Conservation (phyloP, 371 early-diverging fungal species). For the Mortierella sp. region DNA sequence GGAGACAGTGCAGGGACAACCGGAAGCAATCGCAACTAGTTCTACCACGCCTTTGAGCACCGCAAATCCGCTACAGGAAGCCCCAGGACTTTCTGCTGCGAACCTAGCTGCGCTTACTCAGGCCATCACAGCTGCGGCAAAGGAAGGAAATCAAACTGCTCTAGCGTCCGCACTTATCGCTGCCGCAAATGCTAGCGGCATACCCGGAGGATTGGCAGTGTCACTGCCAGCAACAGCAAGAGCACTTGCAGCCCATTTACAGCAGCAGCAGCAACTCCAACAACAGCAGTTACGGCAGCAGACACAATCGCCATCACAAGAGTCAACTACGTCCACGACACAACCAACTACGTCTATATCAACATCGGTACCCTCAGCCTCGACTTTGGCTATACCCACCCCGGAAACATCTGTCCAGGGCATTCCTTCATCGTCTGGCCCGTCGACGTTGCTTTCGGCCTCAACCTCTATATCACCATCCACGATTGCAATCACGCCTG, state of each 20-base stretch:
- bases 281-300: neutral
- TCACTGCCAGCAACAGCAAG: conserved; percentile 44
- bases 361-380: too few relatives aligned
- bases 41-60: neutral
- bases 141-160: conserved; percentile 41
- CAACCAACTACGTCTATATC: too few relatives aligned
- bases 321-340: too few relatives aligned
- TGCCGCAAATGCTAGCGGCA: conserved; percentile 42
- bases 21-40: neutral
- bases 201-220: conserved; percentile 41
- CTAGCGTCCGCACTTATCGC: conserved; percentile 41
- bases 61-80: conserved; percentile 14
- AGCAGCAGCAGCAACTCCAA: neutral
- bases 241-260: conserved; percentile 39
- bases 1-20: neutral
- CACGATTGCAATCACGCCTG: too few relatives aligned
- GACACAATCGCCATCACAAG: too few relatives aligned
- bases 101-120: conserved; percentile 38
- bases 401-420: too few relatives aligned
- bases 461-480: too few relatives aligned
- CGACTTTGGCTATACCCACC: too few relatives aligned
- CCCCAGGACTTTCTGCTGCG: conserved; percentile 24
- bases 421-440: too few relatives aligned
- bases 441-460: too few relatives aligned
- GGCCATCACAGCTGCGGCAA: conserved; percentile 37